Conservation (phyloP, 257 asterid species). For the Gardenia jasminoides region DNA sequence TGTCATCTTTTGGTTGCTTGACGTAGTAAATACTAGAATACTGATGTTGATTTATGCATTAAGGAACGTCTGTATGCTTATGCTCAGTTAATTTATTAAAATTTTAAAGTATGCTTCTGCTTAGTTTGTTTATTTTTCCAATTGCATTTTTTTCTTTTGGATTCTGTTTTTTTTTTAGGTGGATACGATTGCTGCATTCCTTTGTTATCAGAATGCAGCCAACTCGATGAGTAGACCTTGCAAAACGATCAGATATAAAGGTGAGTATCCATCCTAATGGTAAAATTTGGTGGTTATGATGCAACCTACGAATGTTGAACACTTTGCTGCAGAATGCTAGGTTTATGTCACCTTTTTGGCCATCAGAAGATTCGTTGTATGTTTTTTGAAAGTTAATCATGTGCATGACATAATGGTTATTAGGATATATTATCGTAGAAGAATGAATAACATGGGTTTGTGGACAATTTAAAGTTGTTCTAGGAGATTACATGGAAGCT, state of each 20-base stretch:
- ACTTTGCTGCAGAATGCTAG: not conserved
- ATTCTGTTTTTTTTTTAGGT: not conserved
- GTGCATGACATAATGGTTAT: not conserved
- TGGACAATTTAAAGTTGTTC: not conserved
- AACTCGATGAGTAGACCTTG: constrained; percentile 45
- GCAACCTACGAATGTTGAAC: not conserved
- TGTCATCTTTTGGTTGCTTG: too few relatives aligned
- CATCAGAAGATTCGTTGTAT: not conserved
- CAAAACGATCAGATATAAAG: constrained; percentile 37
- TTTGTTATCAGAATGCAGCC: constrained; percentile 56
- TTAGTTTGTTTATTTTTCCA: too few relatives aligned
- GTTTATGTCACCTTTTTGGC: not conserved
- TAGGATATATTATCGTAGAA: not conserved
- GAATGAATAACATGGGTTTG: not conserved
- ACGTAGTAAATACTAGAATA: too few relatives aligned
- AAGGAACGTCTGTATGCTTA: not conserved
- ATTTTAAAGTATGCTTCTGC: too few relatives aligned
- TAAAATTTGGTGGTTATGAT: not conserved
- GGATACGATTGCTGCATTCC: constrained; percentile 47
- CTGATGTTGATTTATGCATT: not conserved
- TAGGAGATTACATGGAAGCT: not conserved
- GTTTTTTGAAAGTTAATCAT: not conserved
- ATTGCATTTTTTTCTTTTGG: not conserved
- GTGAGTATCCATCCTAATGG: constrained; percentile 11
- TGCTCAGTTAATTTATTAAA: too few relatives aligned